Evolutionary conservation across 1,284 basidiomycete species (phyloP), one percentile per base, ranked within the genome.

Genomic region (Lentinula novae-zelandiae): DNA sequence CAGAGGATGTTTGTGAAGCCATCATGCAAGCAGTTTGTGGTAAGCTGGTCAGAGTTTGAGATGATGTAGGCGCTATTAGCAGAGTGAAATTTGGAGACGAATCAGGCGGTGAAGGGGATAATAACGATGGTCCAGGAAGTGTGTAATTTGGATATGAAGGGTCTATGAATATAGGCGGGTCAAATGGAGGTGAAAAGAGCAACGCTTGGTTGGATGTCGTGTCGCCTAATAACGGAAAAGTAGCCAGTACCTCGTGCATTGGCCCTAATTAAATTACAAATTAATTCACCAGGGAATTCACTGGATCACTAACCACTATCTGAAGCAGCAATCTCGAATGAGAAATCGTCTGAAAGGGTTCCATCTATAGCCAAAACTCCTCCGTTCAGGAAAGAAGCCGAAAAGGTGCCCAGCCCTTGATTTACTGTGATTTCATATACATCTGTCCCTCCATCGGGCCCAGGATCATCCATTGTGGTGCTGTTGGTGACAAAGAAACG

Each of bases 111-210:
- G 73, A 55, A 0, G 83, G 81, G n/a, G 77, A 67, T 0, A 82
- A 73, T 12, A 82, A 67, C 65, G 87, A 84, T 0, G 86, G 83
- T 0, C 76, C 65, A 1, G 89, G 86, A 0, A 95, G 81, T 0
- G 89, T 90, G 71, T 93, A 95, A 68, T 94, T 93, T 7, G 93
- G 93, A 68, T 84, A 95, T 10, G 74, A 73, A 0, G 89, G 89
- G 55, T 77, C 69, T 0, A 65, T 57, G 1, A 70, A 48, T 34
- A 58, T 67, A 12, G 68, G 66, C 4, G 71, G 67, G 17, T 76
- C 72, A 55, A 89, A 84, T 0, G 85, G 72, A 0, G 86, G 83
- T 0, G 92, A 94, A 71, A 92, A 92, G 12, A 95, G 68, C n/a
- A 95, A 73, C 0, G 84, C 89, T 68, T 89, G 83, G 59, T 85